Percentiles rank a stretch among this genome's conserved stretches.
Evolutionary conservation across 805 yeast genomes (phyloP).

Genomic region (Tetrapisispora namnaoensis): DNA sequence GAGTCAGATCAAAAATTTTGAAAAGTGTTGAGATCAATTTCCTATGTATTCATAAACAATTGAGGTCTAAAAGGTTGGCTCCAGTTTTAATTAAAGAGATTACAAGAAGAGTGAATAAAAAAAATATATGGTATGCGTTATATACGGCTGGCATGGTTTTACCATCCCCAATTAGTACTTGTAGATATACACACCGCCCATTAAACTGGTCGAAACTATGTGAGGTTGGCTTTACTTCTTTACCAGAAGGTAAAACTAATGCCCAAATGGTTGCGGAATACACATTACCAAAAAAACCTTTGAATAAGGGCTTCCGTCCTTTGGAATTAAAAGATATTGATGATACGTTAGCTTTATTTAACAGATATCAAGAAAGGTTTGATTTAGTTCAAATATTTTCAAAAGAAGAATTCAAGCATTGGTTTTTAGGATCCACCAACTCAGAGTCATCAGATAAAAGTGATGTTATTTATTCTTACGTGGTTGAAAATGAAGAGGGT

Average conservation of each 20-base stretch:
- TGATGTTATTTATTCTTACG: constrained; percentile 65
- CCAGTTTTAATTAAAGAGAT: constrained; percentile 91
- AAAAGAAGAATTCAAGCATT: constrained; percentile 55
- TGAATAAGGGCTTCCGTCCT: constrained; percentile 40
- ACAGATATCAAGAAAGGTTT: constrained; percentile 54
- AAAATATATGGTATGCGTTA: constrained; percentile 88
- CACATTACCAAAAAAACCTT: constrained; percentile 46
- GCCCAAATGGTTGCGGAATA: constrained; percentile 60
- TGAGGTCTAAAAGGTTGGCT: constrained; percentile 86
- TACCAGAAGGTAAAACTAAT: constrained; percentile 67
- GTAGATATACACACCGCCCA: constrained; percentile 90
- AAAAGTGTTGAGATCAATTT: constrained; percentile 85
- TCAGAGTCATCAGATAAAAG: constrained; percentile 5
- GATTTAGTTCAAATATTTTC: constrained; percentile 63
- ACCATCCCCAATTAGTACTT: constrained; percentile 85
- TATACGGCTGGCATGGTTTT: constrained; percentile 87
- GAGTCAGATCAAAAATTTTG: constrained; percentile 45
- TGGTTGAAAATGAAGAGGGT: constrained; percentile 49
- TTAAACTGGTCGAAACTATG: constrained; percentile 82
- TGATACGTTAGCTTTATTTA: constrained; percentile 49
- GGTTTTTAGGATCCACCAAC: constrained; percentile 59
- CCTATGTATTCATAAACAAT: constrained; percentile 85
- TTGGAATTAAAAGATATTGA: constrained; percentile 55
- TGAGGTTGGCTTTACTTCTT: constrained; percentile 81
- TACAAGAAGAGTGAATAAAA: constrained; percentile 80